Evolutionary conservation across 1,139 yeast species (phyloP), one percentile per base, ranked within the genome.

Genomic region (Hansenula lynferdii): DNA sequence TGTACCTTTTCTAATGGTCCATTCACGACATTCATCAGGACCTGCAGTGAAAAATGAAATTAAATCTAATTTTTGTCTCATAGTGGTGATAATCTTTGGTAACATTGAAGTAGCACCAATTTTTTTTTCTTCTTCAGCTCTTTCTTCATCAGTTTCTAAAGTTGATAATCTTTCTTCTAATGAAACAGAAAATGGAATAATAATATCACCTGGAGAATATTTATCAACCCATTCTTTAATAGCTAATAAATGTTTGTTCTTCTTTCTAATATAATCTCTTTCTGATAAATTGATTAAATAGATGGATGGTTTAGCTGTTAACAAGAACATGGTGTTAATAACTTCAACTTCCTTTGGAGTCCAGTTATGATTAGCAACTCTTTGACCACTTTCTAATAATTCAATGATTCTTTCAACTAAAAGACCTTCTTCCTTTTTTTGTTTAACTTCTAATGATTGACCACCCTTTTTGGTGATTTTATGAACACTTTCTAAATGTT

Each of bases 151-250:
- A 44, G 83, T 68, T 60, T 73, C 92, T 92, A 92, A 80, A 52
- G 74, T 80, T 35, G 97, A 85, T 57, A 92, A 76, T 66, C 85
- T 86, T 68, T 90, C 97, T 75, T 92, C 99, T 52, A 87, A 75
- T 47, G 83, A 83, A 41, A 92, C 97, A 38, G 95, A 84, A 62
- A 92, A 77, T 61, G 99, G 99, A 52, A 92, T 87, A 59, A 92
- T 85, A 49, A 83, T 64, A 66, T 92, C 99, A 57, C 97, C 97
- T 49, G 97, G 94, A 39, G 97, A 90, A 73, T 78, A 72, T 54
- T 72, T 70, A 68, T 94, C 97, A 58, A 94, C 85, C 99, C 99
- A 92, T 72, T 90, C 90, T 73, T 92, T 92, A 65, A 92, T 90
- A 62, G 75, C 80, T 47, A 84, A 68, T 65, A 92, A 74, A 65